Conservation (phyloP, 2,329 filamentous ascomycete species). For the Xylariales sp. region DNA sequence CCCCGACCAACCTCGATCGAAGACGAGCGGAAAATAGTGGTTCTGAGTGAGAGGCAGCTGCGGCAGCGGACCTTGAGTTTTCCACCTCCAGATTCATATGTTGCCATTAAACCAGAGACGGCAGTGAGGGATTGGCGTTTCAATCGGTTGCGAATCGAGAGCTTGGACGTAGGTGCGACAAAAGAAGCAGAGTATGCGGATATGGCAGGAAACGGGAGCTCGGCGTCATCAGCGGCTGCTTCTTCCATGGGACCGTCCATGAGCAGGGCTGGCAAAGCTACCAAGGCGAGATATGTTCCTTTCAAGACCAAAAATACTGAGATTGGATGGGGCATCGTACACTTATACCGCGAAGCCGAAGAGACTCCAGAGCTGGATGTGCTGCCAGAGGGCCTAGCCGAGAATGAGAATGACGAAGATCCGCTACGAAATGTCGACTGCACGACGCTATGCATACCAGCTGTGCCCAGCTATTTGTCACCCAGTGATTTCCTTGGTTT, state of each 20-base stretch:
- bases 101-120: conserved; percentile 41
- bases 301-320: conserved; percentile 70
- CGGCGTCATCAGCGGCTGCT: conserved; percentile 41
- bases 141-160: conserved; percentile 72
- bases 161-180: conserved; percentile 63
- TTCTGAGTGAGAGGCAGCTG: conserved; percentile 29
- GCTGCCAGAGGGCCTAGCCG: conserved; percentile 18
- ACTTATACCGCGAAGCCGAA: conserved; percentile 82
- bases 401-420: conserved; percentile 22
- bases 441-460: conserved; percentile 87
- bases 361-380: conserved; percentile 58
- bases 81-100: conserved; percentile 36
- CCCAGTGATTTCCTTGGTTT: conserved; percentile 89
- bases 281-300: conserved; percentile 75
- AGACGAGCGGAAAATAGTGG: conserved; percentile 30
- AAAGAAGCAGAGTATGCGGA: conserved; percentile 16
- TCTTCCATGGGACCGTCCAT: conserved; percentile 50
- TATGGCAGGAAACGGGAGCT: conserved; percentile 32
- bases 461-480: conserved; percentile 90
- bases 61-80: conserved; percentile 34
- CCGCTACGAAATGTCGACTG: conserved; percentile 49
- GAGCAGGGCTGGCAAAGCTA: conserved; percentile 64
- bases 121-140: conserved; percentile 74
- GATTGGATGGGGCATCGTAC: conserved; percentile 87
- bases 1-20: conserved; percentile 27